A percentile compares a stretch with the other conserved stretches of the same genome.
phyloP scores from a whole-genome alignment of 108 stramenopile genomes.

The Poteriospumella lacustris region DNA sequence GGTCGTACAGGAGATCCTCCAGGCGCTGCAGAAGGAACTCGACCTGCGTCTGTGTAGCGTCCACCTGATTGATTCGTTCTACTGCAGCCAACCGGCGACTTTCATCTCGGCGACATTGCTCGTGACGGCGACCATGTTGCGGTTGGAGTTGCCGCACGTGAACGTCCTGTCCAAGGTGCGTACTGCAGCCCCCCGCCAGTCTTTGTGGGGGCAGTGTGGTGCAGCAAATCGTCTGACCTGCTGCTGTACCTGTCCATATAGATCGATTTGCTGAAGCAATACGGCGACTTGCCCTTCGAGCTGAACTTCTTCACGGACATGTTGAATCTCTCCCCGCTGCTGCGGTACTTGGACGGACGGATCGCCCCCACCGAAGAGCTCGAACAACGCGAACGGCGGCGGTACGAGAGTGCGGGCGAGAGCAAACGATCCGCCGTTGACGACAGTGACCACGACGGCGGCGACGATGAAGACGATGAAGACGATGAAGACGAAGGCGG shows the following conservation, averaged over 20 bases:
- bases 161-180: constrained; percentile 81
- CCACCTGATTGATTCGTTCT: constrained; percentile 88
- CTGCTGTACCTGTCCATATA: too few relatives aligned
- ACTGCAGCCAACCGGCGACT: constrained; percentile 64
- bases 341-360: background rate
- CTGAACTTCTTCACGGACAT: constrained; percentile 55
- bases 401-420: background rate
- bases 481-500: background rate
- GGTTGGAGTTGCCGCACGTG: constrained; percentile 85
- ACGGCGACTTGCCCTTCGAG: constrained; percentile 48
- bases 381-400: constrained; percentile 1
- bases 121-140: constrained; percentile 83
- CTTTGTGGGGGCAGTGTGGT: background rate
- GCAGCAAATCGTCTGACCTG: background rate
- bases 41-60: constrained; percentile 80
- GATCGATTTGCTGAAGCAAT: constrained; percentile 67
- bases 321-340: constrained; percentile 30
- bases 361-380: constrained; percentile 30
- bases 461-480: background rate
- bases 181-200: background rate
- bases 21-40: constrained; percentile 61
- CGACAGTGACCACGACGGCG: background rate
- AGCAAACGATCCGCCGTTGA: background rate
- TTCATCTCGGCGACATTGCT: constrained; percentile 87
- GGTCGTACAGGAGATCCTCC: constrained; percentile 62